Percentiles rank a stretch among this genome's conserved stretches.
phyloP scores from a whole-genome alignment of 2,329 filamentous ascomycete genomes.

The Colletotrichum kahawae region DNA sequence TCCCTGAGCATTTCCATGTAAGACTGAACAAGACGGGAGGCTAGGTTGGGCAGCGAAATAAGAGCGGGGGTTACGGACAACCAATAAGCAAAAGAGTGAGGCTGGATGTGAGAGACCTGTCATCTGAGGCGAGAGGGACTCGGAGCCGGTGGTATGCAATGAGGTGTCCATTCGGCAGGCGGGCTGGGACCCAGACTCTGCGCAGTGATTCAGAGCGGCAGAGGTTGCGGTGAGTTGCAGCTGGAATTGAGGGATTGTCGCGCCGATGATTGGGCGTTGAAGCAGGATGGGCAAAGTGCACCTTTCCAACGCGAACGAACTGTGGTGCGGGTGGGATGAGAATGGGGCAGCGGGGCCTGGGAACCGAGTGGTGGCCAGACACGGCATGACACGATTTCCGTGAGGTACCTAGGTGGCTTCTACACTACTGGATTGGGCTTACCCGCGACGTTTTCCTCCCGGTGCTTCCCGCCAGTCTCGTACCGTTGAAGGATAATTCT shows the following conservation, averaged over 20 bases:
- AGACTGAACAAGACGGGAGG: neutral
- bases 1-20: neutral
- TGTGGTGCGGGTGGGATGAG: neutral
- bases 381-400: neutral
- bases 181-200: neutral
- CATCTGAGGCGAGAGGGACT: neutral
- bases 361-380: neutral
- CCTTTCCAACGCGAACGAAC: neutral
- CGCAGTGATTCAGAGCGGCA: neutral
- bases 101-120: neutral
- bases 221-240: conserved; percentile 7
- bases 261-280: neutral
- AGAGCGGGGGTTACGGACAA: neutral
- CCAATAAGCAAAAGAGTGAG: neutral
- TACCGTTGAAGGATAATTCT: neutral
- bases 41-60: neutral
- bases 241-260: neutral
- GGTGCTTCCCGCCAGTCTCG: neutral
- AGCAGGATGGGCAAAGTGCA: neutral
- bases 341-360: neutral
- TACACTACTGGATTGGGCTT: neutral
- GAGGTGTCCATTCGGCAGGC: neutral
- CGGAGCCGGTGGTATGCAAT: neutral
- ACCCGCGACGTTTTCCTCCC: neutral
- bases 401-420: neutral